Percentiles rank a stretch among this genome's conserved stretches.
phyloP scores from a whole-genome alignment of 108 stramenopile genomes.

The Nitzschia sp. region DNA sequence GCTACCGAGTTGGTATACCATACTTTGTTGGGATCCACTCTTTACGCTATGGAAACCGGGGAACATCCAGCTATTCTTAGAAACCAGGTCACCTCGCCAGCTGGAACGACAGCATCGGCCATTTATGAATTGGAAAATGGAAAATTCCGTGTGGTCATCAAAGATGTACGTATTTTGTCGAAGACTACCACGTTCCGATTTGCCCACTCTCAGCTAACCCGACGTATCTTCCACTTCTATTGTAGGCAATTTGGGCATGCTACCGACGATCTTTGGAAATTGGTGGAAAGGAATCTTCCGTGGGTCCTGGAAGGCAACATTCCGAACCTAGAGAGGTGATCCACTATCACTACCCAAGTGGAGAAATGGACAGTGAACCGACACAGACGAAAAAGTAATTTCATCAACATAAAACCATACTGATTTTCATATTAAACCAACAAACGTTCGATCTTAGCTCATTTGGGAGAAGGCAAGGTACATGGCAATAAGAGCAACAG shows the following conservation, averaged over 20 bases:
- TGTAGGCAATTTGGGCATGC: constrained; percentile 83
- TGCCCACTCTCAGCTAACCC: not conserved
- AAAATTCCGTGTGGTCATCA: constrained; percentile 85
- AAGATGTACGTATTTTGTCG: constrained; percentile 35
- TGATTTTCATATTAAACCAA: too few species aligned
- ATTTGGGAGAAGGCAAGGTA: constrained; percentile 44
- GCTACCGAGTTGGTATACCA: constrained; percentile 79
- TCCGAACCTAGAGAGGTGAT: constrained; percentile 12
- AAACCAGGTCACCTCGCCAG: constrained; percentile 91
- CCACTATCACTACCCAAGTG: constrained; percentile 31
- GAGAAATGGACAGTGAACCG: constrained; percentile 6
- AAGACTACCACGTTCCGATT: not conserved
- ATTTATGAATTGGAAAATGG: constrained; percentile 93
- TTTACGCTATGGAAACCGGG: constrained; percentile 83
- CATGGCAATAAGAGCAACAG: constrained; percentile 46
- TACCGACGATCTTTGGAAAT: constrained; percentile 82
- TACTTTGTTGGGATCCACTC: constrained; percentile 73
- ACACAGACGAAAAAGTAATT: not conserved
- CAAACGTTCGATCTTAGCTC: constrained; percentile 2
- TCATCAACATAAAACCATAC: not conserved
- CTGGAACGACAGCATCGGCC: constrained; percentile 90
- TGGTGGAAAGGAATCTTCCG: constrained; percentile 63
- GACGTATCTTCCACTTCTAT: not conserved
- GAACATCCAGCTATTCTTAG: constrained; percentile 81
- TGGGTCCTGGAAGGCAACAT: constrained; percentile 62